Percentiles rank a stretch among this genome's conserved stretches.
phyloP scores from a whole-genome alignment of 2,329 filamentous ascomycete species.

The Epichloe elymi region DNA sequence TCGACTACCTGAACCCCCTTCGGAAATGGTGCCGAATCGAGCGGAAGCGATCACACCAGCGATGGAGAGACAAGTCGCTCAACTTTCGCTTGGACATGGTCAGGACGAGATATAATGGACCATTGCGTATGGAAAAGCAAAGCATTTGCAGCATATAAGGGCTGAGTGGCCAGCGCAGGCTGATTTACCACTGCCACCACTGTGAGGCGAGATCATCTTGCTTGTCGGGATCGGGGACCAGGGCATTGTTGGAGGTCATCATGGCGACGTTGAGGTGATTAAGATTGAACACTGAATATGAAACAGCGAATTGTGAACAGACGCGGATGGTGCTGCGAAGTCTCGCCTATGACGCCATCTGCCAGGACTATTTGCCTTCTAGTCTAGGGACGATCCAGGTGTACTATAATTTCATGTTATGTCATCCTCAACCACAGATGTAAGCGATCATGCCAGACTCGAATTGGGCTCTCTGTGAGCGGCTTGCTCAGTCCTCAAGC shows the following conservation, averaged over 20 bases:
- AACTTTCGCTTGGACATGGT: conserved; percentile 11
- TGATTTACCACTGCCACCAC: no score
- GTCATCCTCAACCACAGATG: background rate
- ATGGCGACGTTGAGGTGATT: no score
- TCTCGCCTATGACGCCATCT: background rate
- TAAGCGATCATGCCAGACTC: background rate
- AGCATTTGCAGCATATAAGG: no score
- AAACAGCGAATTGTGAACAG: background rate
- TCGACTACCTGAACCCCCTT: conserved; percentile 29
- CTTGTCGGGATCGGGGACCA: no score
- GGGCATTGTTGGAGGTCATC: no score
- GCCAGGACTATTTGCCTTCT: background rate
- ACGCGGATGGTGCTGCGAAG: background rate
- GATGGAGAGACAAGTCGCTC: conserved; percentile 24
- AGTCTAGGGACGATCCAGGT: background rate
- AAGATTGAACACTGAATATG: background rate
- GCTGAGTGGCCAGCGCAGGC: background rate
- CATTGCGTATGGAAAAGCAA: no score
- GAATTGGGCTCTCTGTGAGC: background rate
- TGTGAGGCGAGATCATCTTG: no score
- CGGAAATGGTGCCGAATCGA: conserved; percentile 20
- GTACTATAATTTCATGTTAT: background rate
- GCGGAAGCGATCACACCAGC: conserved; percentile 19
- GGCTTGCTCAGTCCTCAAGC: background rate
- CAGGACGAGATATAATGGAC: background rate